Percentiles rank a stretch among this genome's conserved stretches.
Conservation (phyloP, 805 yeast genomes). For the Ogataea corticis region DNA sequence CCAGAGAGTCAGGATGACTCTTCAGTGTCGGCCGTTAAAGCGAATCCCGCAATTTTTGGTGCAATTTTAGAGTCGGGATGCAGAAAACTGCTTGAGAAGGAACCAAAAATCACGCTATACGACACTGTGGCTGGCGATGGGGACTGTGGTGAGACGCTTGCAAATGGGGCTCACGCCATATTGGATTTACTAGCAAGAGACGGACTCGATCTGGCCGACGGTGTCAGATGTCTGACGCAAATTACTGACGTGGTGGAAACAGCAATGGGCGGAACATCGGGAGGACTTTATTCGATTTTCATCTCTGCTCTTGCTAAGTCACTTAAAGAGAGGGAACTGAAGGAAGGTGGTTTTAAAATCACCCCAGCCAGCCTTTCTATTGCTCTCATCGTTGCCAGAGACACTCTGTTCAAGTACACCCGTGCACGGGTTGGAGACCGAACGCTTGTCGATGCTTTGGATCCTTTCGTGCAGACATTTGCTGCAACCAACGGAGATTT, state of each 20-base stretch:
- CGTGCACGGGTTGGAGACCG: constrained; percentile 85
- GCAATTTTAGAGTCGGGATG: constrained; percentile 47
- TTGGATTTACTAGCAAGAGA: constrained; percentile 46
- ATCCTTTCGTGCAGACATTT: constrained; percentile 74
- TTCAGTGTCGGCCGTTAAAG: constrained; percentile 22
- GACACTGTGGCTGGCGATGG: constrained; percentile 93
- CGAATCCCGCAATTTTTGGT: constrained; percentile 29
- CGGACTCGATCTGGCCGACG: constrained; percentile 40
- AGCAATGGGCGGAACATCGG: constrained; percentile 94
- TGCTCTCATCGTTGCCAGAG: constrained; percentile 58
- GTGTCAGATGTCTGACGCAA: constrained; percentile 55
- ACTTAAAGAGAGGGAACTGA: constrained; percentile 36
- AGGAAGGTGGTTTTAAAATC: constrained; percentile 25
- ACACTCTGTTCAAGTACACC: constrained; percentile 77
- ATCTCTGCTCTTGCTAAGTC: constrained; percentile 66
- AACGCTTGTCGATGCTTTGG: constrained; percentile 82
- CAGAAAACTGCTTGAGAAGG: constrained; percentile 51
- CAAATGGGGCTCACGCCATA: constrained; percentile 75
- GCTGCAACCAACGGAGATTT: constrained; percentile 46
- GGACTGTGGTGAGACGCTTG: constrained; percentile 89
- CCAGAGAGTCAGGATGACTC: constrained; percentile 33
- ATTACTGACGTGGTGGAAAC: constrained; percentile 76
- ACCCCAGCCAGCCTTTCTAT: constrained; percentile 39
- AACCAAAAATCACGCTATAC: constrained; percentile 76
- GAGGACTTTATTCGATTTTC: constrained; percentile 84